phyloP scores from a whole-genome alignment of 441 rosid genomes.

The Populus hybrid region DNA sequence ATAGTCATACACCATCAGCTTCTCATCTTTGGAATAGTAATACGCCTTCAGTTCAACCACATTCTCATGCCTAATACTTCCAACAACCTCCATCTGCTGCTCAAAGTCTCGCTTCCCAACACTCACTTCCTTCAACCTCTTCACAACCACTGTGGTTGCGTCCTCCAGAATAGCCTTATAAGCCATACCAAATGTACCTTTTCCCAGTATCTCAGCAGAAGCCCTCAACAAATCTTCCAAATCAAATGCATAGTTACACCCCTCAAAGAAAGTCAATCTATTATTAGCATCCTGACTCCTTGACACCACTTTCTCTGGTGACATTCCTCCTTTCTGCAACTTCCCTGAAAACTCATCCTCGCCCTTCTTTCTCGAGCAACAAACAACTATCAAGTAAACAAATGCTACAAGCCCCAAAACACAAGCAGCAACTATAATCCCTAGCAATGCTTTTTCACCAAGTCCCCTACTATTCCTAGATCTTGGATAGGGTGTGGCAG shows the following conservation, averaged over 20 bases:
- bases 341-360: slow-evolving; percentile 39
- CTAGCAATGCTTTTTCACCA: slow-evolving; percentile 45
- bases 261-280: slow-evolving; percentile 73
- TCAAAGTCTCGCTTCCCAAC: slow-evolving; percentile 81
- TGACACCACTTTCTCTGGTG: slow-evolving; percentile 58
- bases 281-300: slow-evolving; percentile 64
- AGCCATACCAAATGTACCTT: slow-evolving; percentile 84
- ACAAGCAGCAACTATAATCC: slow-evolving; percentile 47
- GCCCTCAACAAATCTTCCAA: slow-evolving; percentile 89
- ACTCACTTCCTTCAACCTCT: slow-evolving; percentile 85
- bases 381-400: slow-evolving; percentile 47
- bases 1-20: slow-evolving; percentile 82
- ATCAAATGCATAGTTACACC: slow-evolving; percentile 73
- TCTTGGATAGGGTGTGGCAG: slow-evolving; percentile 19
- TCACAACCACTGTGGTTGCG: slow-evolving; percentile 77
- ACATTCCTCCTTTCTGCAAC: slow-evolving; percentile 58
- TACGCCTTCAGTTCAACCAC: slow-evolving; percentile 86
- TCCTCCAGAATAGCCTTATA: slow-evolving; percentile 88
- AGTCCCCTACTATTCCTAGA: slow-evolving; percentile 38
- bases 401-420: slow-evolving; percentile 46
- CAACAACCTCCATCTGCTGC: slow-evolving; percentile 89
- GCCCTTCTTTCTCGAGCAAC: slow-evolving; percentile 47
- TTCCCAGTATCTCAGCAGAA: slow-evolving; percentile 92
- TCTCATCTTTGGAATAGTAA: slow-evolving; percentile 27
- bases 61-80: slow-evolving; percentile 70